Evolutionary conservation across 768 basidiomycete species (phyloP).

Genomic region (Suillus ampliporus): DNA sequence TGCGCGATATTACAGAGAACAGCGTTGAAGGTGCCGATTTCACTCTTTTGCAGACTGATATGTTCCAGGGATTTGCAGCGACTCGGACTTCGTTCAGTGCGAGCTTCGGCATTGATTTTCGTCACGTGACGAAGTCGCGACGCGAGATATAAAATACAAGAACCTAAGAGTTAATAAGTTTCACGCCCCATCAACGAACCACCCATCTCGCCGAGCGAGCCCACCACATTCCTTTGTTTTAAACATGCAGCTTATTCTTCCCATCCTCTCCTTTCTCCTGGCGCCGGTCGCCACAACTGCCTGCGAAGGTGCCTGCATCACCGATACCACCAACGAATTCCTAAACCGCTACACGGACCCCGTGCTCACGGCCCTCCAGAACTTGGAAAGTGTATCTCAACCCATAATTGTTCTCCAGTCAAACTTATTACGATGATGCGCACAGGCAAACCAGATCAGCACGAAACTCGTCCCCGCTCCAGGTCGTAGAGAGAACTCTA

Average conservation of each 20-base stretch:
- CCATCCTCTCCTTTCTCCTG: constrained; percentile 30
- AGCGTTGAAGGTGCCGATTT: no score
- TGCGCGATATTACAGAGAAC: no score
- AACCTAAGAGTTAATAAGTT: not conserved
- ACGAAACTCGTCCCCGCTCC: constrained; percentile 36
- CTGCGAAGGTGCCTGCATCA: constrained; percentile 76
- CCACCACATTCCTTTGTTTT: not conserved
- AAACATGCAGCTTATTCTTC: constrained; percentile 26
- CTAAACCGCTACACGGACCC: constrained; percentile 53
- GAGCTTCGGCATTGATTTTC: not conserved
- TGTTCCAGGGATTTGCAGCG: no score
- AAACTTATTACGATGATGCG: not conserved
- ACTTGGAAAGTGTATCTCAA: constrained; percentile 47
- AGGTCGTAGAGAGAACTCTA: constrained; percentile 27
- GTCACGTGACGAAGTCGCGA: not conserved
- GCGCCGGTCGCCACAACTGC: constrained; percentile 49
- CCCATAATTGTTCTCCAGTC: constrained; percentile 9
- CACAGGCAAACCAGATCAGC: constrained; percentile 44
- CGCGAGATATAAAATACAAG: not conserved
- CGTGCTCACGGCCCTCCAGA: constrained; percentile 43
- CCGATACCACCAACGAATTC: constrained; percentile 61
- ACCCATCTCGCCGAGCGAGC: constrained; percentile 18
- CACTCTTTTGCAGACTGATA: no score
- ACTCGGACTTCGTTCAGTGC: no score
- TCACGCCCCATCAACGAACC: not conserved